phyloP scores from a whole-genome alignment of 2,329 filamentous ascomycete genomes.

The Pseudocercospora cruenta region DNA sequence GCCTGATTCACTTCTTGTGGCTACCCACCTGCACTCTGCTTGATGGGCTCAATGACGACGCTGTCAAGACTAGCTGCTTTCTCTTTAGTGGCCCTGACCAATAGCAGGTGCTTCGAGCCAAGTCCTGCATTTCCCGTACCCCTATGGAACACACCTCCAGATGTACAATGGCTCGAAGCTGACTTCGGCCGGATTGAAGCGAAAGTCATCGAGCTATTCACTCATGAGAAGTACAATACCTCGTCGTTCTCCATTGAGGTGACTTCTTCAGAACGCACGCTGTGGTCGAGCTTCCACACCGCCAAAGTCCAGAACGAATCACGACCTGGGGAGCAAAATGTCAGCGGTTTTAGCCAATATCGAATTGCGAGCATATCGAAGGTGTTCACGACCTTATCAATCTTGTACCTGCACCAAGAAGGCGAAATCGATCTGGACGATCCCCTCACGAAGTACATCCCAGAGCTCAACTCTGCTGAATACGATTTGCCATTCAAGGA shows the following conservation, averaged over 20 bases:
- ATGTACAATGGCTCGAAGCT: conserved; percentile 34
- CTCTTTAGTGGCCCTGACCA: no score
- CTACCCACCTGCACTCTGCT: no score
- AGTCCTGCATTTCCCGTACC: conserved; percentile 45
- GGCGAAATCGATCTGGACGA: conserved; percentile 53
- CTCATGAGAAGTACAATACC: conserved; percentile 36
- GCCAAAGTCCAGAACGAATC: conserved; percentile 42
- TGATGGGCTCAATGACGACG: no score
- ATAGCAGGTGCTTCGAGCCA: conserved; percentile 40
- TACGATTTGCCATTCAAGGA: conserved; percentile 48
- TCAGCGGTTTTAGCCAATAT: conserved; percentile 46
- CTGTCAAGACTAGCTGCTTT: no score
- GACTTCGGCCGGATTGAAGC: conserved; percentile 39
- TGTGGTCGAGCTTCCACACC: conserved; percentile 46
- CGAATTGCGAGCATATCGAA: conserved; percentile 47
- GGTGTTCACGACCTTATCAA: conserved; percentile 56
- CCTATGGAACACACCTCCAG: conserved; percentile 28
- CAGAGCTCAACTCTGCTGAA: conserved; percentile 50
- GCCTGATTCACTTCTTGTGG: no score
- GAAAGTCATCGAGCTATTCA: conserved; percentile 33
- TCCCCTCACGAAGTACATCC: conserved; percentile 50
- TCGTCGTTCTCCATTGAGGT: conserved; percentile 47
- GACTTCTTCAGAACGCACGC: conserved; percentile 43
- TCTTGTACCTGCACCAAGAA: conserved; percentile 58
- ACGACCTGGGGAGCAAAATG: conserved; percentile 41